These are phyloP conservation scores for Tricholoma furcatifolium DNA, from an alignment of 768 basidiomycete genomes.

Conservation along the genomic window DNA sequence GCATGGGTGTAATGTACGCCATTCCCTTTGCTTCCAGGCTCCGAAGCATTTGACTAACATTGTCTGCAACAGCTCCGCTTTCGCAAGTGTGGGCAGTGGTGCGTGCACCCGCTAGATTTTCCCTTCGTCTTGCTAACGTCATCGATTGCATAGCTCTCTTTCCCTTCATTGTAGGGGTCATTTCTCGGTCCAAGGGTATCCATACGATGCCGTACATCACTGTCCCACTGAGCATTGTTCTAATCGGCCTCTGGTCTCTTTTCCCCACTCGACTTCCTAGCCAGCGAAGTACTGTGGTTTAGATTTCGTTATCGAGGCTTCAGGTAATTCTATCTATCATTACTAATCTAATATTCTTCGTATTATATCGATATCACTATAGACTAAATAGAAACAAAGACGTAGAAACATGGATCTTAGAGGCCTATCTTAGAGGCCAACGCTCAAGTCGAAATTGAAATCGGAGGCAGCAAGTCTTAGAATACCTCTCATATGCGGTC, in stretches of 20 bases:
- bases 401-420: too few relatives aligned
- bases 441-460: too few relatives aligned
- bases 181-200: constrained; percentile 38
- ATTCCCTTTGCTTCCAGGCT: background rate
- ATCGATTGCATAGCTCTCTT: constrained; percentile 40
- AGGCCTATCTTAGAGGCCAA: too few relatives aligned
- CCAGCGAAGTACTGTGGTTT: too few relatives aligned
- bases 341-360: too few relatives aligned
- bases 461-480: too few relatives aligned
- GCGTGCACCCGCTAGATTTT: constrained; percentile 6
- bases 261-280: constrained; percentile 36
- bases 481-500: too few relatives aligned
- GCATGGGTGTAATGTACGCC: constrained; percentile 53
- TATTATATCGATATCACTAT: too few relatives aligned
- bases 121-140: too few relatives aligned
- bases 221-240: constrained; percentile 34
- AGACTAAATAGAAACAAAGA: too few relatives aligned
- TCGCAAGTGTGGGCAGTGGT: constrained; percentile 47
- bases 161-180: constrained; percentile 46
- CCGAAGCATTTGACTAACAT: background rate
- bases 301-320: too few relatives aligned
- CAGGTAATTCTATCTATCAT: too few relatives aligned
- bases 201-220: constrained; percentile 41
- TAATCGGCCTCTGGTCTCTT: constrained; percentile 38
- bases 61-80: constrained; percentile 34